Evolutionary conservation across 495 filamentous ascomycete genomes (phyloP), one percentile per base, ranked within the genome.

Genomic region (Penicillium ucsense): DNA sequence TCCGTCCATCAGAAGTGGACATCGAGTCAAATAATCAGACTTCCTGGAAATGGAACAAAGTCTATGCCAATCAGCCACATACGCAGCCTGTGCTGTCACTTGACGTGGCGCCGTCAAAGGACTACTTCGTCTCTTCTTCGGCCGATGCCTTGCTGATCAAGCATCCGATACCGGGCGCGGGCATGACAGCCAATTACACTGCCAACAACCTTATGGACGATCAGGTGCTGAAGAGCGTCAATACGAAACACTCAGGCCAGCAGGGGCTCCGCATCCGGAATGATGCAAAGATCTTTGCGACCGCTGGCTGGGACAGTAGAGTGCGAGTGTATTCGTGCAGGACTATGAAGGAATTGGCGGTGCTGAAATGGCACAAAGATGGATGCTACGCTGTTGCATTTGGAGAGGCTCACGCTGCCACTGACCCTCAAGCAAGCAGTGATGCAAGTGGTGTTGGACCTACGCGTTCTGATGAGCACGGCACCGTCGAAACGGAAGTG

Each of bases 341-440:
- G 58, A 85, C 81, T 0, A 77, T 96, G 76, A 85, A 82, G 55
- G 91, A 97, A 66, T 57, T 98, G 3, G 92, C 92, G 4, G 92
- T 97, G 49, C 67, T 97, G 52, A 95, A 94, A 66, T 97, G 94
- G 92, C 91, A 96, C 63, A 80, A 82, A 50, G 85, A 85, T 34
- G 91, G 92, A 11, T 89, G 85, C 53, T 96, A 94, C 68, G 78
- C 85, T n/a, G 77, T 84, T 41, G 84, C 82, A 12, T 95, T 96
- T 72, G 83, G 85, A 2, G 64, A 70, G 9, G 32, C 20, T 20
- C 20, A 20, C 20, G 20, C 20, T 20, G 20, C 20, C 20, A 20
- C 20, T 20, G 20, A 20, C 2, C 20, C 20, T 20, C 20, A 1
- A 20, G 20, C 20, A 20, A 20, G 20, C 3, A 31, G 49, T 38